These are phyloP conservation scores for Pythium monospermum DNA, from an alignment of 352 stramenopile genomes.

Conservation along the genomic window DNA sequence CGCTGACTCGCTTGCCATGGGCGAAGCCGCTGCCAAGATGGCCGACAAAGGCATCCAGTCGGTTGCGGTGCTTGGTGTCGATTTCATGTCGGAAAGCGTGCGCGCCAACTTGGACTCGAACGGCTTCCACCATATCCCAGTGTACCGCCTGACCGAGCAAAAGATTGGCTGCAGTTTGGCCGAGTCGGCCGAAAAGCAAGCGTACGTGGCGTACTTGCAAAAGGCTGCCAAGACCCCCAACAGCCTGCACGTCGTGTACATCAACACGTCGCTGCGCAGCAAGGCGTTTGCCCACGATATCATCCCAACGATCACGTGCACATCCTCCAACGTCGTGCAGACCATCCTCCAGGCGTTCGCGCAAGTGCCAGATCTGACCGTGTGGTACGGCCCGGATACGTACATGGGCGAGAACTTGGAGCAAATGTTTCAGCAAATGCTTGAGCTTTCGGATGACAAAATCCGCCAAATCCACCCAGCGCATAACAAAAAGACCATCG, in stretches of 20 bases:
- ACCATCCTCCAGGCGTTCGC: conserved; percentile 93
- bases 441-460: conserved; percentile 68
- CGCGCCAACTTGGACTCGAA: conserved; percentile 92
- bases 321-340: conserved; percentile 94
- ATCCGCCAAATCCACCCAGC: conserved; percentile 81
- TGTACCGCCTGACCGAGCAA: conserved; percentile 91
- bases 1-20: conserved; percentile 96
- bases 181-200: conserved; percentile 90
- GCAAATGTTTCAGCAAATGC: conserved; percentile 89
- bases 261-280: conserved; percentile 96
- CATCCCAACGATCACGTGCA: conserved; percentile 97
- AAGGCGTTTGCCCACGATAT: conserved; percentile 93
- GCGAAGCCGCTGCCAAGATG: conserved; percentile 96
- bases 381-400: conserved; percentile 95
- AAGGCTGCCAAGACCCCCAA: conserved; percentile 84
- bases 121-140: conserved; percentile 86
- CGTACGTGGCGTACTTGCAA: conserved; percentile 92
- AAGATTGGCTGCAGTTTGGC: conserved; percentile 95
- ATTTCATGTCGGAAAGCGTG: conserved; percentile 98
- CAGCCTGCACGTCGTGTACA: conserved; percentile 97
- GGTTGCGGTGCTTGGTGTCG: conserved; percentile 94
- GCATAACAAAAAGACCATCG: conserved; percentile 82
- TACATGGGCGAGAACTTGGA: conserved; percentile 98
- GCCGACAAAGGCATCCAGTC: conserved; percentile 82
- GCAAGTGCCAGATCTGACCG: conserved; percentile 87